phyloP scores from a whole-genome alignment of 768 basidiomycete genomes.

The Kondoa subrosea region DNA sequence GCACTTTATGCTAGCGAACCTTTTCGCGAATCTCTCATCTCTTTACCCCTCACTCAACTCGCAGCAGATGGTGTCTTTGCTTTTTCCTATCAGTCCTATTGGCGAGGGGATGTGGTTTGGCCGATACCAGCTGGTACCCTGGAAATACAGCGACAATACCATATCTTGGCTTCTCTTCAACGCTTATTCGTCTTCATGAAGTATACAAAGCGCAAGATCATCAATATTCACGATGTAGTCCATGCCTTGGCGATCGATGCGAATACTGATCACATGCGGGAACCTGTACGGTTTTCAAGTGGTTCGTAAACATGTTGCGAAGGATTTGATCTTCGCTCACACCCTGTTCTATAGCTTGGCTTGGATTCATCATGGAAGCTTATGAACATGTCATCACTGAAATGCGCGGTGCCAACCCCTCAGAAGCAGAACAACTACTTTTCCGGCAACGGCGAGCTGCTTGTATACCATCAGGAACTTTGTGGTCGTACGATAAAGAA shows the following conservation, averaged over 20 bases:
- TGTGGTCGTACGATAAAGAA: not conserved
- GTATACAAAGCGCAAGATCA: constrained; percentile 3
- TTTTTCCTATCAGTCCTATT: not conserved
- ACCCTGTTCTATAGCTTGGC: not conserved
- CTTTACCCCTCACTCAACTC: not conserved
- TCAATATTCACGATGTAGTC: constrained; percentile 7
- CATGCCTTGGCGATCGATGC: not conserved
- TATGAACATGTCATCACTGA: not conserved
- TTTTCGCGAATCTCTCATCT: constrained; percentile 1
- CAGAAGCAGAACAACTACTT: not conserved
- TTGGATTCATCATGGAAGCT: not conserved
- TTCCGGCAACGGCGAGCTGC: not conserved
- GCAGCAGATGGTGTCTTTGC: not conserved
- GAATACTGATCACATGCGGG: not conserved
- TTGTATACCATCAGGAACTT: not conserved
- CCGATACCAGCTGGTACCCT: not conserved
- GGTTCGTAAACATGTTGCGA: not conserved
- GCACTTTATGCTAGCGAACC: not conserved
- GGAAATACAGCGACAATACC: not conserved
- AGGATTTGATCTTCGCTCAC: not conserved
- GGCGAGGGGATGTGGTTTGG: not conserved
- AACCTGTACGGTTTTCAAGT: not conserved
- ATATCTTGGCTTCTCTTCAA: not conserved
- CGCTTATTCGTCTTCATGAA: constrained; percentile 9
- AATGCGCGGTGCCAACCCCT: not conserved